Base-by-base conservation (phyloP, 192 early-diverging fungal species). In the Linderina pennispora region DNA sequence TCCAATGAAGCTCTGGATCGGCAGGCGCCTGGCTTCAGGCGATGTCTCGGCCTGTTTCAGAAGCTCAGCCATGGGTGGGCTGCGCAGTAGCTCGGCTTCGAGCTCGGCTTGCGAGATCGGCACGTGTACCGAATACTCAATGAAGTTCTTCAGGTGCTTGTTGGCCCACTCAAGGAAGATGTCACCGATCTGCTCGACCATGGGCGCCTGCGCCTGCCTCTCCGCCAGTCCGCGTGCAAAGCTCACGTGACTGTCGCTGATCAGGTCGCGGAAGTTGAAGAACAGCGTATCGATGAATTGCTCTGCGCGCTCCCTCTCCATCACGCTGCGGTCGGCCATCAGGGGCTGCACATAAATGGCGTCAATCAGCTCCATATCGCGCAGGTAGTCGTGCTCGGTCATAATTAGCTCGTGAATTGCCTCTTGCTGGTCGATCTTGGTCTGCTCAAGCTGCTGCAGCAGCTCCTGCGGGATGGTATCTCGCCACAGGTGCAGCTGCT, bases 361-460 rank as follows among this genome's bases (percentile, higher is more conserved):
- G 53, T 87, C 74, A 3, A 97, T 77, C 35, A 89, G 78, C 47
- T 84, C 82, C 44, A 98, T 62, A 39, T 98, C 92, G 36, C 74
- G 77, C 21, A 94, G 81, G 77, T 91, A 98, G 43, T 90, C 84
- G 15, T 79, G 78, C 61, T 98, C 90, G 0, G 87, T 94, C 34
- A 82, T 77, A 14, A 95, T 85, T 20, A 94, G 48, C 62, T 98
- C 95, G 51, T 82, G 88, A 47, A 98, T 97, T 17, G 81, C 79
- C 61, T 98, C 92, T 53, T 98, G 95, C 32, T 36, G 62, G 9
- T 59, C 70, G 18, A 74, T 36, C 4, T 54, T 38, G 36, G 62
- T 59, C 0, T 48, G 20, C 14, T 21, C 18, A 15, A 74, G 55
- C 23, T 45, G 23, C 52, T 58, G 58, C 35, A 74, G 45, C 36